These are phyloP conservation scores for Pholiota microspora DNA, from an alignment of 768 basidiomycete species.

Conservation along the genomic window DNA sequence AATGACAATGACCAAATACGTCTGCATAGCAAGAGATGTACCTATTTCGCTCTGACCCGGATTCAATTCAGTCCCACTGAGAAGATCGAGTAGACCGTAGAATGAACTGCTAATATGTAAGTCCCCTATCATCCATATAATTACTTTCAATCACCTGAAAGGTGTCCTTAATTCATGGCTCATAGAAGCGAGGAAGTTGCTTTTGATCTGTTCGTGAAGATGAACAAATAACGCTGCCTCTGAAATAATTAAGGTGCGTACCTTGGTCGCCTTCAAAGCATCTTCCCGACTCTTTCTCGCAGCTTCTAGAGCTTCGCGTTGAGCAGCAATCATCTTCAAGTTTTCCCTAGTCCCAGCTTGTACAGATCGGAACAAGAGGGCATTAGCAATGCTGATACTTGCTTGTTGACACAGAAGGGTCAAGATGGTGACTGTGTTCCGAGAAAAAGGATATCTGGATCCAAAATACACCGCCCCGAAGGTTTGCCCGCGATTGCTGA, in stretches of 20 bases:
- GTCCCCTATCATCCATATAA: not conserved
- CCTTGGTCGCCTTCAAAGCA: conserved; percentile 73
- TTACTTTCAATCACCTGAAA: conserved; percentile 48
- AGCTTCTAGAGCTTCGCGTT: conserved; percentile 66
- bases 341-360: conserved; percentile 74
- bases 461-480: conserved; percentile 70
- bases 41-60: conserved; percentile 70
- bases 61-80: conserved; percentile 70
- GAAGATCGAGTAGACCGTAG: conserved; percentile 72
- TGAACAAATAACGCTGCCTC: not conserved
- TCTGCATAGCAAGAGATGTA: conserved; percentile 18
- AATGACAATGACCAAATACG: conserved; percentile 1
- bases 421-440: conserved; percentile 57
- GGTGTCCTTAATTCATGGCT: conserved; percentile 77
- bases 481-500: conserved; percentile 73
- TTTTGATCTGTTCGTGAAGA: conserved; percentile 60
- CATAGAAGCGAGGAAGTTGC: conserved; percentile 76
- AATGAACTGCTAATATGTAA: conserved; percentile 50
- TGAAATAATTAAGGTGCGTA: conserved; percentile 18
- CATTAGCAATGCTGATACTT: conserved; percentile 73
- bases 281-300: conserved; percentile 70
- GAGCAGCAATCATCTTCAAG: conserved; percentile 73
- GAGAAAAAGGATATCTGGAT: conserved; percentile 63
- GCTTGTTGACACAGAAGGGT: conserved; percentile 72
- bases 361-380: conserved; percentile 71